phyloP scores from a whole-genome alignment of 2,329 filamentous ascomycete genomes.

The Penicillium brevicompactum region DNA sequence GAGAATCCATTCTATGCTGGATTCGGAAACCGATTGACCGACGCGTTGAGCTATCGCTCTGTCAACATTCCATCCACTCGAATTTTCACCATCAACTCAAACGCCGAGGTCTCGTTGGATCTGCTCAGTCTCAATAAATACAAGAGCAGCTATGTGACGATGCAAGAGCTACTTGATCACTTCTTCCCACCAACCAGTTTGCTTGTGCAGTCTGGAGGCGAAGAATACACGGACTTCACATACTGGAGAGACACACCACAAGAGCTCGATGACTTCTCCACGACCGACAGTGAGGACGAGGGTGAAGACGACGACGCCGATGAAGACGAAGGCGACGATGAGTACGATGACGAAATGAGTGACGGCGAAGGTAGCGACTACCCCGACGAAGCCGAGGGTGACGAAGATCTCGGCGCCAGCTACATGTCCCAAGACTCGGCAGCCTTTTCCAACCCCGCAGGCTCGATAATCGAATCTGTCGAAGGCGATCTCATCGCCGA shows the following conservation, averaged over 20 bases:
- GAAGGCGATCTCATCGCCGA: slow-evolving; percentile 44
- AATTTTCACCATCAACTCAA: slow-evolving; percentile 98
- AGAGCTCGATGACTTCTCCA: slow-evolving; percentile 85
- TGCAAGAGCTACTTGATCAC: slow-evolving; percentile 96
- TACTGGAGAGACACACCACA: slow-evolving; percentile 90
- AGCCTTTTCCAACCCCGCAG: slow-evolving; percentile 49
- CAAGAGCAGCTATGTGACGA: slow-evolving; percentile 94
- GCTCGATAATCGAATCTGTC: slow-evolving; percentile 41
- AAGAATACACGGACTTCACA: slow-evolving; percentile 94
- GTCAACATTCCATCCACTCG: slow-evolving; percentile 92
- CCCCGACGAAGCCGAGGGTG: slow-evolving; percentile 54
- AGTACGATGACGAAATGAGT: slow-evolving; percentile 45
- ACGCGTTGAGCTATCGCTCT: slow-evolving; percentile 91
- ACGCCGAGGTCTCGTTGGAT: slow-evolving; percentile 91
- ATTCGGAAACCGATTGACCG: slow-evolving; percentile 94
- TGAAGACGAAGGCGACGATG: slow-evolving; percentile 51
- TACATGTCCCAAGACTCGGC: slow-evolving; percentile 42
- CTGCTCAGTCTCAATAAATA: slow-evolving; percentile 89
- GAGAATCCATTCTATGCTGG: slow-evolving; percentile 91
- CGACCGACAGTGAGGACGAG: slow-evolving; percentile 68
- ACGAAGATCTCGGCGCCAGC: slow-evolving; percentile 37
- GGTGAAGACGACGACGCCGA: slow-evolving; percentile 53
- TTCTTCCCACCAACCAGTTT: slow-evolving; percentile 93
- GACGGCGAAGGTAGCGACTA: slow-evolving; percentile 57
- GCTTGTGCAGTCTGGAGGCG: slow-evolving; percentile 83